These are phyloP conservation scores for Emericellopsis terricola DNA, from an alignment of 495 filamentous ascomycete species.

Conservation along the genomic window DNA sequence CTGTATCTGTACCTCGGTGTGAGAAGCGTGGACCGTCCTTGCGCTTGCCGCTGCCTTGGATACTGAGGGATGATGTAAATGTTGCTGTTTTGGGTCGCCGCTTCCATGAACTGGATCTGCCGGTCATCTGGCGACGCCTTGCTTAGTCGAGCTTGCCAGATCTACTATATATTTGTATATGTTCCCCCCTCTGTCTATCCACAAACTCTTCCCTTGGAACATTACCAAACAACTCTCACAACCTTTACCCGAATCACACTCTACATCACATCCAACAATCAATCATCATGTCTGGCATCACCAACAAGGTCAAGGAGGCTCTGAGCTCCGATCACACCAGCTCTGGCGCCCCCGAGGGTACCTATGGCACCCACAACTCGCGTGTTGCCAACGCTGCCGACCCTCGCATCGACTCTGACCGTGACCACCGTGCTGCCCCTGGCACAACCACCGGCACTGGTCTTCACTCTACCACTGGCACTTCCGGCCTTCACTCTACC, in stretches of 20 bases:
- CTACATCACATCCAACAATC: too few species aligned
- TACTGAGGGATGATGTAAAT: too few species aligned
- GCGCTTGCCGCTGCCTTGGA: too few species aligned
- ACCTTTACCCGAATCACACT: neutral
- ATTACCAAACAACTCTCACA: constrained; percentile 4
- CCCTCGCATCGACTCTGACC: constrained; percentile 25
- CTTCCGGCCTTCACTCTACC: too few species aligned
- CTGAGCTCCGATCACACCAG: constrained; percentile 27
- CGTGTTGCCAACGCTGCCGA: constrained; percentile 21
- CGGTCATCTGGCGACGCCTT: too few species aligned
- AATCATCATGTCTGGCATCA: constrained; percentile 43
- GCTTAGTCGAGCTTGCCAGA: too few species aligned
- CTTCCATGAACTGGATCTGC: too few species aligned
- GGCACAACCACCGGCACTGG: constrained; percentile 8
- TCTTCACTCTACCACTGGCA: constrained; percentile 9
- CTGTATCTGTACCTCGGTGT: too few species aligned
- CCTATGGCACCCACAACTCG: constrained; percentile 10
- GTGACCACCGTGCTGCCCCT: constrained; percentile 20
- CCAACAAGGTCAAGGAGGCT: constrained; percentile 62
- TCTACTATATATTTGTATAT: too few species aligned
- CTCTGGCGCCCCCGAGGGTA: constrained; percentile 6
- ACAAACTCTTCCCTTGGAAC: neutral
- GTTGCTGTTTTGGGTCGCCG: too few species aligned
- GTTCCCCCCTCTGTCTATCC: too few species aligned
- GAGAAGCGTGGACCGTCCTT: too few species aligned